These are phyloP conservation scores for Chlorella variabilis DNA, from an alignment of 163 green algal genomes.

Conservation along the genomic window DNA sequence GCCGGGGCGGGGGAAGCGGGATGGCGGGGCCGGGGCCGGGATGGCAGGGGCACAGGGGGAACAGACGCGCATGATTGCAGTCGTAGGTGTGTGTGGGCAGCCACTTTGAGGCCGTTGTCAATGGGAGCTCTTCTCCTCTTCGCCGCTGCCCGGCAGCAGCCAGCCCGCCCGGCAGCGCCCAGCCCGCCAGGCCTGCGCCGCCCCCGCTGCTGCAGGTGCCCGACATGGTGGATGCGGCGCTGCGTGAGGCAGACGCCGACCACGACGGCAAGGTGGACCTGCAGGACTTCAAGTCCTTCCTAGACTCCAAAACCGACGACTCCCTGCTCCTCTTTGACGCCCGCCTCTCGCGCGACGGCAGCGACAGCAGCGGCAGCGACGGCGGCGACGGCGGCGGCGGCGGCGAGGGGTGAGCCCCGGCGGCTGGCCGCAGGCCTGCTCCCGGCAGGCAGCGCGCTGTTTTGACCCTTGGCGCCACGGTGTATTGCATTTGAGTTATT, in stretches of 20 bases:
- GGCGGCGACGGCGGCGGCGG: not conserved
- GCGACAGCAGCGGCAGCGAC: not conserved
- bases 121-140: too few relatives aligned
- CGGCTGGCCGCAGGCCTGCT: not conserved
- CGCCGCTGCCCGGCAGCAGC: too few relatives aligned
- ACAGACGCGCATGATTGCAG: too few relatives aligned
- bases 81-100: too few relatives aligned
- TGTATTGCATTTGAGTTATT: too few relatives aligned
- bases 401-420: not conserved
- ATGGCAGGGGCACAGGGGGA: not conserved
- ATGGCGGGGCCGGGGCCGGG: not conserved
- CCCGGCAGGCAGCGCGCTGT: too few relatives aligned
- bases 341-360: conserved; percentile 23
- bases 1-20: not conserved
- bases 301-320: conserved; percentile 40
- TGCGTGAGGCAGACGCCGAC: conserved; percentile 47
- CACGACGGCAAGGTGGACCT: conserved; percentile 51
- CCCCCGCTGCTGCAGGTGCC: conserved; percentile 47
- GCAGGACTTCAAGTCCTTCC: conserved; percentile 48
- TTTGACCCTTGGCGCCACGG: too few relatives aligned
- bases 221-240: conserved; percentile 40
- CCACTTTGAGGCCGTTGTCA: too few relatives aligned
- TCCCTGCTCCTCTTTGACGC: conserved; percentile 43
- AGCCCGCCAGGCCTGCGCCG: too few relatives aligned
- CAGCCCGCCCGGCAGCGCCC: too few relatives aligned